Evolutionary conservation across 23 red algal species (phyloP).

Genomic region (Cyanidioschyzon merolae): DNA sequence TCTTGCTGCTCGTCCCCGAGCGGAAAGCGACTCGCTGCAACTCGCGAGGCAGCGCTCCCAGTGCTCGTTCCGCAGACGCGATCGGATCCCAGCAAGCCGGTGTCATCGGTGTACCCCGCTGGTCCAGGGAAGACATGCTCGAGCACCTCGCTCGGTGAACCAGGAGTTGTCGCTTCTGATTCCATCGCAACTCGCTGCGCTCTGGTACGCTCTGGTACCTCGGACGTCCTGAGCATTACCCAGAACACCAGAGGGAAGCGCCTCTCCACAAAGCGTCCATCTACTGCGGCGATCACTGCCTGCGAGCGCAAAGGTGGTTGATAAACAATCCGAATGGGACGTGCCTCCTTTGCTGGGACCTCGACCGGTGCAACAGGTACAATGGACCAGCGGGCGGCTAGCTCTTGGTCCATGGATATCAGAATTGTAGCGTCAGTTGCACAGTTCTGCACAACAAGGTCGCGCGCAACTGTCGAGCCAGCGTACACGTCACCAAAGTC

Average conservation of each 20-base stretch:
- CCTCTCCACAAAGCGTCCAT: conserved; percentile 16
- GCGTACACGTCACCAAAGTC: conserved; percentile 4
- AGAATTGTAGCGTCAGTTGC: not conserved
- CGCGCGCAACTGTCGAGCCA: not conserved
- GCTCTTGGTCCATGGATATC: not conserved
- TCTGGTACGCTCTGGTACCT: not conserved
- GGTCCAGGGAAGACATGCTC: too few relatives aligned
- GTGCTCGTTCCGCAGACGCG: not conserved
- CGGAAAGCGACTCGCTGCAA: not conserved
- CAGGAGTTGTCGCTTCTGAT: not conserved
- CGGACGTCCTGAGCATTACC: not conserved
- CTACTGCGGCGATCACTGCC: not conserved
- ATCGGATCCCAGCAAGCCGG: not conserved
- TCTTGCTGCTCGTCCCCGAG: not conserved
- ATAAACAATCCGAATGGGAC: not conserved
- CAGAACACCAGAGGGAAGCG: not conserved
- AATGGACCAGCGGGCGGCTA: not conserved
- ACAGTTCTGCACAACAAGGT: not conserved
- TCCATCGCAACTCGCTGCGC: not conserved
- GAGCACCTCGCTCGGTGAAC: not conserved
- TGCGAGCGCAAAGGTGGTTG: not conserved
- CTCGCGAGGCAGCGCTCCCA: not conserved
- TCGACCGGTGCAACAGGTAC: not conserved
- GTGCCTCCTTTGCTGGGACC: not conserved
- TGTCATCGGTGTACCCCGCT: not conserved